Conservation (phyloP, 202 grass and related monocot species). For the Cymbopogon flexuosus region DNA sequence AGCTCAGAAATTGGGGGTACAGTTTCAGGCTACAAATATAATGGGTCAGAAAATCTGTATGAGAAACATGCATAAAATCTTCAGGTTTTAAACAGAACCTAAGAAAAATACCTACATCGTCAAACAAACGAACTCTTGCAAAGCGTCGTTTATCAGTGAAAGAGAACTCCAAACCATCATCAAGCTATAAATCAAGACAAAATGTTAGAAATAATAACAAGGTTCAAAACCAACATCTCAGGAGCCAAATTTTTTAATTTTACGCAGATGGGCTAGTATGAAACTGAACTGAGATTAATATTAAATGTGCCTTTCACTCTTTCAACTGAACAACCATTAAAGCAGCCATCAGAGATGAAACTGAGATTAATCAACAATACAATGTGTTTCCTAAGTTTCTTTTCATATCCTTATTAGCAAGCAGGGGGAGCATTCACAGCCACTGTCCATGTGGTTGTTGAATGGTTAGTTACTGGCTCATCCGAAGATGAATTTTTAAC, state of each 20-base stretch:
- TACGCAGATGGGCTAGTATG: not conserved
- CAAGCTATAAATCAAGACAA: constrained; percentile 51
- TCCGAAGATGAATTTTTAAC: not conserved
- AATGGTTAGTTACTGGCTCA: not conserved
- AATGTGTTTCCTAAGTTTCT: not conserved
- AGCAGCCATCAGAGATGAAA: not conserved
- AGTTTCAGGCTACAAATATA: constrained; percentile 62
- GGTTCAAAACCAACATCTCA: not conserved
- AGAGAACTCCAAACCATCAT: constrained; percentile 92
- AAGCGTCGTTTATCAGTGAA: constrained; percentile 97
- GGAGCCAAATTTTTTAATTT: not conserved
- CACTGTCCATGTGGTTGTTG: not conserved
- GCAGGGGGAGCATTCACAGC: not conserved
- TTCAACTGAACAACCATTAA: not conserved
- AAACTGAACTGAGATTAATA: not conserved
- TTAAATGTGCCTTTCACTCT: not conserved
- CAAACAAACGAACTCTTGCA: constrained; percentile 77
- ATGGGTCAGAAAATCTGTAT: constrained; percentile 10
- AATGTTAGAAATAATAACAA: not conserved
- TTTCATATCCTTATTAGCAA: not conserved
- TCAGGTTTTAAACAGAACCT: not conserved
- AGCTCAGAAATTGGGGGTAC: constrained; percentile 87
- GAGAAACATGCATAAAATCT: not conserved
- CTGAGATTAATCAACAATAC: not conserved
- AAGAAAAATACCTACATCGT: constrained; percentile 47